These are phyloP conservation scores for Pachyrhizus erosus DNA, from an alignment of 306 rosid species.

Conservation along the genomic window DNA sequence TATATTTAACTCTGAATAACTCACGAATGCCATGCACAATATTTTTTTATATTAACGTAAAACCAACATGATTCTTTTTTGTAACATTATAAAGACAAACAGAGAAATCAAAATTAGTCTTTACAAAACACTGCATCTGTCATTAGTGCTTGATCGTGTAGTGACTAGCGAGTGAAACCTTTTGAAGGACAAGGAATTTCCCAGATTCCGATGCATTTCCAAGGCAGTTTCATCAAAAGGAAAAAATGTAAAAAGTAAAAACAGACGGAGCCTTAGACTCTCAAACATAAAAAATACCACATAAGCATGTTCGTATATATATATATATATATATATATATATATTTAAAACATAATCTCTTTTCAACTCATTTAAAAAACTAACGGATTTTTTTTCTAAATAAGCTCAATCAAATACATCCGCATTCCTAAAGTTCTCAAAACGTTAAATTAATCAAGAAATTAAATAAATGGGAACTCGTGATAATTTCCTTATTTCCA, in stretches of 20 bases:
- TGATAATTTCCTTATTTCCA: background rate
- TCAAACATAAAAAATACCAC: background rate
- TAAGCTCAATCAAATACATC: background rate
- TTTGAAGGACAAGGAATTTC: background rate
- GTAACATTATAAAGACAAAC: background rate
- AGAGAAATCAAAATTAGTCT: background rate
- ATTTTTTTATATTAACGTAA: background rate
- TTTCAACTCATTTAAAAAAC: background rate
- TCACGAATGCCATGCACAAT: background rate
- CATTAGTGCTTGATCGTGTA: background rate
- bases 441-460: background rate
- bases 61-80: background rate
- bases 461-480: background rate
- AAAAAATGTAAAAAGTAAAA: background rate
- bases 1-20: background rate
- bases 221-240: background rate
- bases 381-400: background rate
- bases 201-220: background rate
- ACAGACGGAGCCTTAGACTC: background rate
- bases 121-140: background rate
- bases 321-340: too few relatives aligned
- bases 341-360: background rate
- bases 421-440: background rate
- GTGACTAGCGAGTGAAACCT: background rate
- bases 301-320: background rate